These are phyloP conservation scores for Juncus inflexus DNA, from an alignment of 176 grass and related monocot genomes.

Conservation along the genomic window DNA sequence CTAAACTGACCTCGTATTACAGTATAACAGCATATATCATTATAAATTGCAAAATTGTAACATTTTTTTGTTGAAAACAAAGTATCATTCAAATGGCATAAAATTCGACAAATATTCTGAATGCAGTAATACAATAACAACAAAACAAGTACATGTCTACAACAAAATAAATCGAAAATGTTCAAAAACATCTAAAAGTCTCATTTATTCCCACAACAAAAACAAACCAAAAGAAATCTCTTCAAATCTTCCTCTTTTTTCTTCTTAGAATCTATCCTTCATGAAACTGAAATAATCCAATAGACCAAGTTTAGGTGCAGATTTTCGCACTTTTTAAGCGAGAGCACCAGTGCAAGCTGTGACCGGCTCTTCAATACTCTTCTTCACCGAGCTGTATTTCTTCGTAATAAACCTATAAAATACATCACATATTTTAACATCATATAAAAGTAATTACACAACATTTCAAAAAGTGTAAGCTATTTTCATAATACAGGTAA, in stretches of 20 bases:
- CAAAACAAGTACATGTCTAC: neutral
- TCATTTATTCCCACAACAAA: constrained; percentile 17
- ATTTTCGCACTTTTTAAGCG: constrained; percentile 33
- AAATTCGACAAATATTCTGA: no score
- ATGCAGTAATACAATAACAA: no score
- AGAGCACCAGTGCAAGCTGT: constrained; percentile 67
- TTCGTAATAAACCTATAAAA: constrained; percentile 84
- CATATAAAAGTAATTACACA: constrained; percentile 3
- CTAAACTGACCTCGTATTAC: no score
- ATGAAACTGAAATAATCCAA: neutral
- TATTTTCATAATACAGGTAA: neutral
- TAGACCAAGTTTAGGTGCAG: constrained; percentile 2
- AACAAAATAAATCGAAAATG: constrained; percentile 20
- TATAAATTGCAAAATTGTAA: no score
- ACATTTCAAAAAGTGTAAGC: neutral
- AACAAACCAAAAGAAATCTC: constrained; percentile 2
- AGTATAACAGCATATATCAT: no score
- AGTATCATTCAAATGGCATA: no score
- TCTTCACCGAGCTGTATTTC: constrained; percentile 74
- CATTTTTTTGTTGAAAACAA: no score
- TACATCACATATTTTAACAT: constrained; percentile 8
- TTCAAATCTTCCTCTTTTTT: neutral
- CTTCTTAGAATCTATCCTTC: neutral
- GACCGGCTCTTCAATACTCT: constrained; percentile 48
- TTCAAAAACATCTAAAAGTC: constrained; percentile 20